Conservation (phyloP, 176 grass and related monocot species). For the Melocanna baccifera region DNA sequence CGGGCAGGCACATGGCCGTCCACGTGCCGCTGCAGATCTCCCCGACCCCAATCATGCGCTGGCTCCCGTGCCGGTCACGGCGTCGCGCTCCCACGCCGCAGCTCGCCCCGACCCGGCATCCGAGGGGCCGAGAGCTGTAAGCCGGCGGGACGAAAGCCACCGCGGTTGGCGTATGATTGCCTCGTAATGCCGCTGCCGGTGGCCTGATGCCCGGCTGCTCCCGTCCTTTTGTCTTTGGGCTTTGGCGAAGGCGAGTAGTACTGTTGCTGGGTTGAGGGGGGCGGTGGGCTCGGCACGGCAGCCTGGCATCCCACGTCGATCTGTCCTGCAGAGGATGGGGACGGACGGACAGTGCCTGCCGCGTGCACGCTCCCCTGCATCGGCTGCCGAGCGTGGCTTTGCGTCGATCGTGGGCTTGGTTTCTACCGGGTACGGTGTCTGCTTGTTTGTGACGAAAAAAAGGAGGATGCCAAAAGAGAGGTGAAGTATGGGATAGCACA, state of each 20-base stretch:
- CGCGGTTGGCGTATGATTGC: background rate
- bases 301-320: background rate
- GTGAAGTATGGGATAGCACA: background rate
- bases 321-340: background rate
- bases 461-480: background rate
- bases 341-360: background rate
- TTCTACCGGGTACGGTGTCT: background rate
- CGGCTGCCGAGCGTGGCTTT: background rate
- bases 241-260: background rate
- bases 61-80: background rate
- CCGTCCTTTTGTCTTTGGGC: background rate
- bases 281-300: background rate
- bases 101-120: background rate
- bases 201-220: background rate
- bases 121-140: background rate
- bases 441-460: background rate
- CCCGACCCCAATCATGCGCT: background rate
- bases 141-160: background rate
- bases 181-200: background rate
- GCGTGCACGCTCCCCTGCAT: background rate
- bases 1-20: background rate
- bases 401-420: slow-evolving; percentile 37
- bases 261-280: background rate
- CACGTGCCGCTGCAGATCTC: slow-evolving; percentile 17
- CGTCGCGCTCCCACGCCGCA: background rate